phyloP scores from a whole-genome alignment of 2,329 filamentous ascomycete species.

The Piedraia hortae region DNA sequence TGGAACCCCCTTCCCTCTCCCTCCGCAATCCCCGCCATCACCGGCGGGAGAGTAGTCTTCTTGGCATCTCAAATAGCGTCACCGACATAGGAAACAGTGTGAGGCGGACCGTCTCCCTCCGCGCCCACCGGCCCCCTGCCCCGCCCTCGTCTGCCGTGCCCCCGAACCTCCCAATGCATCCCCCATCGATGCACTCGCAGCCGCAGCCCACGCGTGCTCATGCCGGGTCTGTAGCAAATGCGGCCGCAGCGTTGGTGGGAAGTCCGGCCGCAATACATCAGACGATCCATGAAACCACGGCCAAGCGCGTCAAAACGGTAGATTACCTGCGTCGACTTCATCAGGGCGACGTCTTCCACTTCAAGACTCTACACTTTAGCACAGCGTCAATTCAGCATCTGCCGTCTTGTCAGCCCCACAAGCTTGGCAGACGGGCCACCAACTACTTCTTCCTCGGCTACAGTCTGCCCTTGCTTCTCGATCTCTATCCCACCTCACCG shows the following conservation, averaged over 20 bases:
- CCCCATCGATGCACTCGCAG: conserved; percentile 5
- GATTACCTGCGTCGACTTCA: conserved; percentile 85
- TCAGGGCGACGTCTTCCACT: conserved; percentile 89
- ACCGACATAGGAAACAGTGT: conserved; percentile 15
- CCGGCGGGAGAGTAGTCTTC: conserved; percentile 7
- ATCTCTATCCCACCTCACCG: conserved; percentile 48
- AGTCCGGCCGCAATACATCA: conserved; percentile 29
- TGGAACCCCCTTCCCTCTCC: too few species aligned
- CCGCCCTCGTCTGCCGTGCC: conserved; percentile 1
- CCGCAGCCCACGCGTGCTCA: conserved; percentile 7
- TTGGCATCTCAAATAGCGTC: conserved; percentile 9
- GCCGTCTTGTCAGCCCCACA: conserved; percentile 61
- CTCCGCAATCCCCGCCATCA: conserved; percentile 2
- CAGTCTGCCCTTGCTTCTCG: conserved; percentile 67
- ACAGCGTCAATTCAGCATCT: conserved; percentile 46
- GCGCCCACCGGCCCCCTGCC: conserved; percentile 10
- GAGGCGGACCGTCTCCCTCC: conserved; percentile 16
- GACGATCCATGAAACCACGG: conserved; percentile 57
- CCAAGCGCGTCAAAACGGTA: conserved; percentile 79
- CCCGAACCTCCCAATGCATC: conserved; percentile 2
- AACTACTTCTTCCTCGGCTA: conserved; percentile 84
- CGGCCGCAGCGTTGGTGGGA: conserved; percentile 6
- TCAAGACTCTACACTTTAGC: conserved; percentile 85
- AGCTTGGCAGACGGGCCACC: conserved; percentile 67
- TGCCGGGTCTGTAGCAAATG: conserved; percentile 4